Percentiles rank a stretch among this genome's conserved stretches.
These are phyloP conservation scores for Zizania latifolia DNA, from an alignment of 176 grass and related monocot genomes.

Conservation along the genomic window DNA sequence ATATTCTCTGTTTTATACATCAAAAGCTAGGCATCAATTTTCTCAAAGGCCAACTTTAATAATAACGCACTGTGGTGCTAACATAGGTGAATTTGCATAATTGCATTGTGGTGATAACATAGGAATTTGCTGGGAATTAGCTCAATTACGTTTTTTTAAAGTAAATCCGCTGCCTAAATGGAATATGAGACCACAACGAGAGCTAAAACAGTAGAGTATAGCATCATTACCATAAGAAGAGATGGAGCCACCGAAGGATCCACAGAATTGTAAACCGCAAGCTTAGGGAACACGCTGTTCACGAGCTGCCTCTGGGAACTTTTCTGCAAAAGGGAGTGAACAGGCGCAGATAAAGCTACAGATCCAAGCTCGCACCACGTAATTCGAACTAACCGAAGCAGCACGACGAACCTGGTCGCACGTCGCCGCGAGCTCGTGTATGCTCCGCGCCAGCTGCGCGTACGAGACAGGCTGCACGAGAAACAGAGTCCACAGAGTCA, in stretches of 20 bases:
- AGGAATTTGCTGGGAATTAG: background rate
- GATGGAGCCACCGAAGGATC: constrained; percentile 99
- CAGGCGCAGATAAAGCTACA: constrained; percentile 34
- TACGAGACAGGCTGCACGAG: constrained; percentile 85
- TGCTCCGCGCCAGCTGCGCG: constrained; percentile 85
- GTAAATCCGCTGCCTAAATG: background rate
- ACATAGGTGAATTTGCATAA: too few relatives aligned
- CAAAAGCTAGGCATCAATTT: background rate
- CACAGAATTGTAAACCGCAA: constrained; percentile 98
- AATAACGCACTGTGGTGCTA: too few relatives aligned
- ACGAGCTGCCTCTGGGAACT: constrained; percentile 92
- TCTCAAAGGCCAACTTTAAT: background rate
- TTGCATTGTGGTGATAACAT: background rate
- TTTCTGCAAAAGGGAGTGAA: constrained; percentile 54
- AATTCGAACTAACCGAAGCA: constrained; percentile 33
- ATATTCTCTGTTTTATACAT: constrained; percentile 13
- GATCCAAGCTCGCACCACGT: constrained; percentile 35
- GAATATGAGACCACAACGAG: background rate
- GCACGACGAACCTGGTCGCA: constrained; percentile 77
- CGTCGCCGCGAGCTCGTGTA: constrained; percentile 91
- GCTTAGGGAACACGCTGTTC: constrained; percentile 90
- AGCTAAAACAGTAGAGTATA: constrained; percentile 1
- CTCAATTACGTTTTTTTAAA: background rate
- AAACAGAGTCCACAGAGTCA: constrained; percentile 17
- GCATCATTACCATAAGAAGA: constrained; percentile 77